Evolutionary conservation across 78 protist genomes (phyloP), one percentile per base, ranked within the genome.

Genomic region (Chrysochromulina parva): DNA sequence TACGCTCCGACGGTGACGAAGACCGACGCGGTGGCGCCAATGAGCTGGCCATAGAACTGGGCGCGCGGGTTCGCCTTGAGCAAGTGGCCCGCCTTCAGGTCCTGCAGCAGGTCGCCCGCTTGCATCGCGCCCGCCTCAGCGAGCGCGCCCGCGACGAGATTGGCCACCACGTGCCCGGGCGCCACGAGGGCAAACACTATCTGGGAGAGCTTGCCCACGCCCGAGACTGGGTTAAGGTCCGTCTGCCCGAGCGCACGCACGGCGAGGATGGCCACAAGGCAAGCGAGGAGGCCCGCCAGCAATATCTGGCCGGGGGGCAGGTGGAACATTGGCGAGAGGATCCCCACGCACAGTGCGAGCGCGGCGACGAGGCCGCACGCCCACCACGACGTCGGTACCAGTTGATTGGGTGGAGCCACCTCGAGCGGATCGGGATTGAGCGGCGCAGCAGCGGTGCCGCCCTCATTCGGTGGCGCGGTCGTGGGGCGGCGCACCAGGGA

Each of bases 81-180:
- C 4, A 96, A 86, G 65, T 96, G 95, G 26, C 95, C 96, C 26
- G 97, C 91, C 92, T 96, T 96, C 59, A 94, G 91, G 71, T 95
- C 97, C 53, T 94, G 96, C 96, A 96, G 92, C 88, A 96, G 71
- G 58, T 96, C 97, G 78, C 94, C 94, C 1, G 94, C 94, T 86
- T 92, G 95, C 62, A 73, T 92, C 1, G 94, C 93, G 10, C 95
- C 96, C 13, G 96, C 96, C 69, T 91, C 96, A 10, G 95, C 96
- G 20, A 95, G 48, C 19, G 94, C 97, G 73, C 96, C 97, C 1
- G 95, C 95, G n/a, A 96, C 95, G 17, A 96, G 20, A 60, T 96
- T 96, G 3, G 96, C 71, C 50, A 94, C 78, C 38, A 94, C 54
- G 48, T 94, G 88, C 50, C 90, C 78, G 17, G 94, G 93, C 47